Evolutionary conservation across 768 basidiomycete species (phyloP), one percentile per base, ranked within the genome.

Genomic region (Coprinopsis cinerea): DNA sequence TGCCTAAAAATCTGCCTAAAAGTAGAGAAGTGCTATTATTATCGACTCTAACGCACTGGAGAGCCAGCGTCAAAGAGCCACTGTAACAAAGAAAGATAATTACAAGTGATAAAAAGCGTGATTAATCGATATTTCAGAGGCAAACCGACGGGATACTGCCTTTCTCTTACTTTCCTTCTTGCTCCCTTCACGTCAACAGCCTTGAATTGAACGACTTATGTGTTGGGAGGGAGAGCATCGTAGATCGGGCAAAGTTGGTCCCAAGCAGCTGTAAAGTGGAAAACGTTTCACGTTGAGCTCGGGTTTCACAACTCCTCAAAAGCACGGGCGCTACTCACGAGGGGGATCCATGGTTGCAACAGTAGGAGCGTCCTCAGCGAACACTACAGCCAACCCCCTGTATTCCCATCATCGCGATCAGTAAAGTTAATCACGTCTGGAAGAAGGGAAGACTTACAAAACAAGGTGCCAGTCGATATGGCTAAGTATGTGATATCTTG

Each of bases 391-490:
- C 24, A 72, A 60, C 23, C 71, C 69, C 25, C 64, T 64, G 35
- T 44, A n/a, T n/a, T n/a, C n/a, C n/a, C n/a, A n/a, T n/a, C n/a
- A n/a, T n/a, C n/a, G n/a, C n/a, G n/a, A n/a, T n/a, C n/a, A n/a
- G n/a, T n/a, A n/a, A 73, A 65, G 9, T 69, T 65, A 20, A 68
- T 56, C 7, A 68, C 64, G 14, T 70, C 67, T 26, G 55, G 37
- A 4, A 22, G 23, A 47, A n/a, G 20, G 2, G 1, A 22, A 9
- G 2, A 57, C 64, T 40, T 47, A 71, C 69, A 58, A 44, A n/a
- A 69, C 66, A 14, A 71, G 57, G 56, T 72, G 69, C 64, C 66
- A 68, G 47, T 71, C 69, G 36, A 68, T 64, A 44, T 67, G 67
- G 42, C 65, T 65, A 27, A 15, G 44, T 17, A 14, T 10, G 37